These are phyloP conservation scores for Penicillium italicum DNA, from an alignment of 2,329 filamentous ascomycete species.

Conservation along the genomic window DNA sequence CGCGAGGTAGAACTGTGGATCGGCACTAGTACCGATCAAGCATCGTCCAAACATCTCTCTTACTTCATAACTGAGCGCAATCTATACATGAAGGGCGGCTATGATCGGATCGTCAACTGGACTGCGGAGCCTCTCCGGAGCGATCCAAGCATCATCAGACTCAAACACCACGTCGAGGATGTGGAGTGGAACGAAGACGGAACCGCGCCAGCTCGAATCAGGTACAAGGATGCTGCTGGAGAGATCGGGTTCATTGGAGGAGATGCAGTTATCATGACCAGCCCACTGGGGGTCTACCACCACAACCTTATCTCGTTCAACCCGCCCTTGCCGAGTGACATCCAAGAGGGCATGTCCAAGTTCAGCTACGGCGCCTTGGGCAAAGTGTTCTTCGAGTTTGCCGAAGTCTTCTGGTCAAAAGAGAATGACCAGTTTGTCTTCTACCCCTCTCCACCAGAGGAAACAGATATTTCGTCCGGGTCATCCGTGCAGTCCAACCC, in stretches of 20 bases:
- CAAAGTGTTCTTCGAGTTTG: constrained; percentile 46
- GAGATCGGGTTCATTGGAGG: constrained; percentile 28
- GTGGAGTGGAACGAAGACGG: constrained; percentile 38
- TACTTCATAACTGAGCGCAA: constrained; percentile 47
- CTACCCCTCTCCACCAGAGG: constrained; percentile 40
- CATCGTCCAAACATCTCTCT: constrained; percentile 43
- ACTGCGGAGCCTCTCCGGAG: constrained; percentile 35
- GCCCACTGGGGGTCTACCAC: constrained; percentile 41
- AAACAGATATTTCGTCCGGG: constrained; percentile 28
- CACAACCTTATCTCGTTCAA: constrained; percentile 41
- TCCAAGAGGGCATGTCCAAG: constrained; percentile 36
- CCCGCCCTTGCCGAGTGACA: constrained; percentile 37
- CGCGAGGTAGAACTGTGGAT: constrained; percentile 47
- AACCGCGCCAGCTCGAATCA: constrained; percentile 3
- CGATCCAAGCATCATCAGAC: constrained; percentile 36
- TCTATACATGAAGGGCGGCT: constrained; percentile 47
- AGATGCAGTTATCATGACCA: constrained; percentile 41
- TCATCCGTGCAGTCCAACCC: constrained; percentile 19
- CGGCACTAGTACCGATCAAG: constrained; percentile 41
- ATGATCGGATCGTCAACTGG: constrained; percentile 45
- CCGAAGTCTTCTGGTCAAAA: constrained; percentile 45
- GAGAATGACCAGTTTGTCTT: constrained; percentile 48
- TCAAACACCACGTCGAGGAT: constrained; percentile 39
- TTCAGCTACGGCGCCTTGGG: constrained; percentile 44
- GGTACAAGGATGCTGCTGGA: constrained; percentile 20